Conservation (phyloP, 345 rosid species). For the Citrus reticulata region DNA sequence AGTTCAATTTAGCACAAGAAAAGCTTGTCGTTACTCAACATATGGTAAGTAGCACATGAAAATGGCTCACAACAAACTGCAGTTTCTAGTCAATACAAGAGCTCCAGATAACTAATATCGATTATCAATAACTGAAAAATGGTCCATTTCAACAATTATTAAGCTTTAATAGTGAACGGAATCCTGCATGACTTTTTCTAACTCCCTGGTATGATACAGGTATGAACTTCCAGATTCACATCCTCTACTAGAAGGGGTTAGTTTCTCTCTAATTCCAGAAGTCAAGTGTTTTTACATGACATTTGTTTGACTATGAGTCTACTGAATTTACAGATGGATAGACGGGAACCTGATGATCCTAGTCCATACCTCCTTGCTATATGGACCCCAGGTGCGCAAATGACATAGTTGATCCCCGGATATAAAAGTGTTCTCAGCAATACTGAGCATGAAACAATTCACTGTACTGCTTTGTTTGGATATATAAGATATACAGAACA, state of each 20-base stretch:
- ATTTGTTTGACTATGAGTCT: neutral
- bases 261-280: slow-evolving; percentile 12
- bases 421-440: neutral
- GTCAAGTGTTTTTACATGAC: neutral
- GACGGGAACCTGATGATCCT: slow-evolving; percentile 81
- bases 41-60: neutral
- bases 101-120: neutral
- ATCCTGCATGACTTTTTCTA: slow-evolving; percentile 1
- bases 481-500: neutral
- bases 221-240: slow-evolving; percentile 90
- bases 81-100: neutral
- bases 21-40: neutral
- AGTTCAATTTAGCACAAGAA: neutral
- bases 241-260: slow-evolving; percentile 73
- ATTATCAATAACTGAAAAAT: neutral
- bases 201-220: slow-evolving; percentile 46
- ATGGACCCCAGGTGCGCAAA: slow-evolving; percentile 86
- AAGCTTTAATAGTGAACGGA: neutral
- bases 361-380: slow-evolving; percentile 92
- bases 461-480: neutral
- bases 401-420: neutral
- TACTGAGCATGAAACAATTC: neutral
- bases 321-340: slow-evolving; percentile 60
- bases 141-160: neutral
- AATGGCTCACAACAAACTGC: neutral